These are phyloP conservation scores for Mycena haematopus DNA, from an alignment of 768 basidiomycete species.

Conservation along the genomic window DNA sequence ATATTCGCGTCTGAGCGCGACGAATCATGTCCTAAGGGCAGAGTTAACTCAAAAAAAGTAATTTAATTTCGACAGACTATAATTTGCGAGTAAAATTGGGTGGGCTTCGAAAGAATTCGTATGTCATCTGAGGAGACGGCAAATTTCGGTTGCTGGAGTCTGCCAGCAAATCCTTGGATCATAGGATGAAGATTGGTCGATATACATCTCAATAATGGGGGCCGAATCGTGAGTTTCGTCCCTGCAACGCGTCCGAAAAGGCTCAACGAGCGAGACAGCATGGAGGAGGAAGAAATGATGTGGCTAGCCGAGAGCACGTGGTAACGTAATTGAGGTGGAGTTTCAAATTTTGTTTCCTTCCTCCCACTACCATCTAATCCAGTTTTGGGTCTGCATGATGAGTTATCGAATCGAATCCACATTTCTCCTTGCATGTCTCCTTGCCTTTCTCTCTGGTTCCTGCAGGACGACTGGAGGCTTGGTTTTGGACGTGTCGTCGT, in stretches of 20 bases:
- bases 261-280: constrained; percentile 15
- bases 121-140: constrained; percentile 53
- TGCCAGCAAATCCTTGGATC: constrained; percentile 38
- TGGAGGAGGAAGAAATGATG: neutral
- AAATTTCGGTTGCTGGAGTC: constrained; percentile 56
- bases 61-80: constrained; percentile 49
- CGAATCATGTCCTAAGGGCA: constrained; percentile 70
- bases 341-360: neutral
- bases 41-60: neutral
- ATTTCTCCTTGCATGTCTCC: neutral
- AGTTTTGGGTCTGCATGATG: neutral
- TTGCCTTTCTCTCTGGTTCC: neutral
- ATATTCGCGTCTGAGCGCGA: constrained; percentile 79
- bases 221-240: neutral
- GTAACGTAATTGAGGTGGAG: neutral
- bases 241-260: constrained; percentile 10
- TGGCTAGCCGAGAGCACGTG: neutral
- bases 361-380: neutral
- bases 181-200: constrained; percentile 33
- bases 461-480: neutral
- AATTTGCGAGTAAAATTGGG: constrained; percentile 60
- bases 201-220: neutral
- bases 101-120: constrained; percentile 60
- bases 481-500: neutral
- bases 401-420: neutral